A percentile compares a stretch with the other conserved stretches of the same genome.
These are phyloP conservation scores for Licmophora abbreviata DNA, from an alignment of 108 stramenopile genomes.

Conservation along the genomic window DNA sequence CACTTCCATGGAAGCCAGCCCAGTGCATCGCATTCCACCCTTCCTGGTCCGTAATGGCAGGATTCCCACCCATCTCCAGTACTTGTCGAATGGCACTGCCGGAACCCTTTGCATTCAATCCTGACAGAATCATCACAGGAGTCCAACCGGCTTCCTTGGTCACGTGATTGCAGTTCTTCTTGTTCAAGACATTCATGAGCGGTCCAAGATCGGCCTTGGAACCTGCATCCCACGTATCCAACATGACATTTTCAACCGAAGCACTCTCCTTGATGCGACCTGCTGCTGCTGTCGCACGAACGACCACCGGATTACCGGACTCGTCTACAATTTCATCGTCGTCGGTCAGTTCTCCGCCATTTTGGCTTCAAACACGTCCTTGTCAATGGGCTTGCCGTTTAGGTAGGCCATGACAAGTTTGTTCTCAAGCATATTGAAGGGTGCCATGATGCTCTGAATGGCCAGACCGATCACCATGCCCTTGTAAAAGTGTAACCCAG, in stretches of 20 bases:
- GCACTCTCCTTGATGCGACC: conserved; percentile 2
- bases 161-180: conserved; percentile 66
- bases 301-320: conserved; percentile 45
- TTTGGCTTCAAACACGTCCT: conserved; percentile 73
- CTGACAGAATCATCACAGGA: conserved; percentile 78
- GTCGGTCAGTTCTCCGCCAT: conserved; percentile 42
- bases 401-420: conserved; percentile 48
- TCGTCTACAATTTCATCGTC: conserved; percentile 63
- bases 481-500: conserved; percentile 77
- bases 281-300: conserved; percentile 1
- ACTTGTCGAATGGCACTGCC: conserved; percentile 45
- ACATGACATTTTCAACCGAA: conserved; percentile 61
- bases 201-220: conserved; percentile 57
- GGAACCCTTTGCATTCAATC: conserved; percentile 44
- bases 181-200: conserved; percentile 47
- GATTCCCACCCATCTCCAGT: conserved; percentile 66
- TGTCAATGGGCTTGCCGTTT: conserved; percentile 41
- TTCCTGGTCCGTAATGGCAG: conserved; percentile 59
- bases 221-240: conserved; percentile 88
- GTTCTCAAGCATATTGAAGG: conserved; percentile 72
- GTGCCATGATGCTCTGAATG: conserved; percentile 82
- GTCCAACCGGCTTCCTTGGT: conserved; percentile 81
- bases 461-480: conserved; percentile 86
- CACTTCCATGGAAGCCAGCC: conserved; percentile 77
- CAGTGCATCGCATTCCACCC: conserved; percentile 87